Evolutionary conservation across 352 stramenopile genomes (phyloP), one percentile per base, ranked within the genome.

Genomic region (Pythium chondricola): DNA sequence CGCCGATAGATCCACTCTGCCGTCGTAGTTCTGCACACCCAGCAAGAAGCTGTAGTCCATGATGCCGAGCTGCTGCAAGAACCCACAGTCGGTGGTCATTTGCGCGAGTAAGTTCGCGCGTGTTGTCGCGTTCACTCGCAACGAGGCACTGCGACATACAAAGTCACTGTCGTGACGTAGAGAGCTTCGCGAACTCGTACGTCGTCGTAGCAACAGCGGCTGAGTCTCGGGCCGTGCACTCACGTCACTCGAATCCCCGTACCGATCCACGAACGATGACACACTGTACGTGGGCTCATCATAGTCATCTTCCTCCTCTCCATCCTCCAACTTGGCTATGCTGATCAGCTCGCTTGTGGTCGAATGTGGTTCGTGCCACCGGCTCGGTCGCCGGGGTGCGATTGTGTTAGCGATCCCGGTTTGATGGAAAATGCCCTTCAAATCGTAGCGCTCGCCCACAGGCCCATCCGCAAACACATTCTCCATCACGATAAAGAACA

Each of bases 401-500:
- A 20, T 33, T 33, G 8, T 13, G 29, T 33, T 33, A 13, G 29
- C 29, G 29, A 8, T 13, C 7, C 29, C 29, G 14, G 77, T 74
- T 43, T 86, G 72, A 42, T 86, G 72, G 42, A 89, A 89, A 17
- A 88, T 88, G 11, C 82, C 82, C 47, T 93, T 93, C 6, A 93
- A 60, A 33, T 93, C 82, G 57, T 93, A 93, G 13, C 82, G 73
- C 38, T 93, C 82, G 36, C 90, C 74, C 14, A 89, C 73, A 0
- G 73, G 71, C 14, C 78, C 74, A 49, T 88, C 75, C 2, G 76
- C 68, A 50, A 91, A 88, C 16, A 91, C 84, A 52, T 93, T 93
- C 36, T 93, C 80, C 82, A 93, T 93, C 30, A 91, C 82, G 26
- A 93, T 65, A 52, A 93, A 93, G 62, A 93, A 93, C 80, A 93